A percentile compares a stretch with the other conserved stretches of the same genome.
These are phyloP conservation scores for Sordaria brevicollis DNA, from an alignment of 495 filamentous ascomycete genomes.

Conservation along the genomic window DNA sequence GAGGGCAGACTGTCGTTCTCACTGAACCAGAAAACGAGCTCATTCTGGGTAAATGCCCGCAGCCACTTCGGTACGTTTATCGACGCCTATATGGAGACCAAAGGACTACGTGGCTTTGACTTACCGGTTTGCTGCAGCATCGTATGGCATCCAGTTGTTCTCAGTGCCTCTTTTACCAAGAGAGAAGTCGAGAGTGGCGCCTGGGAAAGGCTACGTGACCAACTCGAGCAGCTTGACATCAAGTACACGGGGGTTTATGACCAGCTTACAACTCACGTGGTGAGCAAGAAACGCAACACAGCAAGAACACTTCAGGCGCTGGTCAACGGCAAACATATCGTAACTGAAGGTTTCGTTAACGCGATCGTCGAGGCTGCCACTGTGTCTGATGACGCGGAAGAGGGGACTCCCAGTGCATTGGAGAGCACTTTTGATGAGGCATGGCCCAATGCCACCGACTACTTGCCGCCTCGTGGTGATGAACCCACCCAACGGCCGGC, in stretches of 20 bases:
- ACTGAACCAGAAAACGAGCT: conserved; percentile 51
- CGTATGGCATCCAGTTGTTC: conserved; percentile 67
- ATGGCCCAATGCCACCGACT: conserved; percentile 66
- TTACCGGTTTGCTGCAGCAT: conserved; percentile 38
- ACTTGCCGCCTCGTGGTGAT: conserved; percentile 63
- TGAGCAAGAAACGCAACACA: conserved; percentile 82
- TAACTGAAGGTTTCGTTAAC: conserved; percentile 58
- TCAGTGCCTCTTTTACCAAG: conserved; percentile 72
- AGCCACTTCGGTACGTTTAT: conserved; percentile 37
- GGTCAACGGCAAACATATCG: conserved; percentile 71
- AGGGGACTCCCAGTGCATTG: conserved; percentile 52
- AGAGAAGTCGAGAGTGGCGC: conserved; percentile 66
- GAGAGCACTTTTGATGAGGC: conserved; percentile 72
- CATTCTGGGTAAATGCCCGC: conserved; percentile 52
- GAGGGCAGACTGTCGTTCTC: conserved; percentile 42
- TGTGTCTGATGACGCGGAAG: conserved; percentile 37
- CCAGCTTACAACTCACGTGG: conserved; percentile 70
- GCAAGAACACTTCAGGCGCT: conserved; percentile 80
- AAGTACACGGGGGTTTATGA: conserved; percentile 70
- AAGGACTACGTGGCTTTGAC: neutral
- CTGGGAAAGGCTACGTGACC: conserved; percentile 49
- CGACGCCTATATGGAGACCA: neutral
- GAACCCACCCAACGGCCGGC: conserved; percentile 56
- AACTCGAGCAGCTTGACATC: conserved; percentile 73
- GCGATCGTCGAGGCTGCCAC: conserved; percentile 64